phyloP scores from a whole-genome alignment of 2,329 filamentous ascomycete species.

The Leptographium lundbergii region DNA sequence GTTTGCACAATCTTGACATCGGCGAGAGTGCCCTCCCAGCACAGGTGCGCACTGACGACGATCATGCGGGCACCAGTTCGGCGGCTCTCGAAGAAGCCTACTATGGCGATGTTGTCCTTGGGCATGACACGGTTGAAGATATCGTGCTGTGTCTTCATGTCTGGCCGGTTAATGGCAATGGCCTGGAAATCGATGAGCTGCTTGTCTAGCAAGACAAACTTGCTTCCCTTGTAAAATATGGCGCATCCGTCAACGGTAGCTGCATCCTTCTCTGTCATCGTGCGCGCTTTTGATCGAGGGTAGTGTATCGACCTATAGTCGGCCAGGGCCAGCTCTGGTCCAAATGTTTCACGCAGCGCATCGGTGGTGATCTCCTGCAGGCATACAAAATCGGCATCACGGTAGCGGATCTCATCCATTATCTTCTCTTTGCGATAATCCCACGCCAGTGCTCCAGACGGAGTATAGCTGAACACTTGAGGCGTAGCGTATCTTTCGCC shows the following conservation, averaged over 20 bases:
- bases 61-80: conserved; percentile 83
- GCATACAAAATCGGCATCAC: conserved; percentile 80
- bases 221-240: conserved; percentile 78
- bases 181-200: conserved; percentile 85
- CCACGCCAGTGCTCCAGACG: conserved; percentile 71
- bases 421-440: conserved; percentile 75
- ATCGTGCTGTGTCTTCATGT: conserved; percentile 95
- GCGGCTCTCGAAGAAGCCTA: conserved; percentile 86
- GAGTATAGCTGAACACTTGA: conserved; percentile 80
- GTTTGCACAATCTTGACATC: conserved; percentile 97
- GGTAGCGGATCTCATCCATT: conserved; percentile 64
- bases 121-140: conserved; percentile 99
- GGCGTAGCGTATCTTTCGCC: conserved; percentile 87
- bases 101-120: conserved; percentile 89
- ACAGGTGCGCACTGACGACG: conserved; percentile 85
- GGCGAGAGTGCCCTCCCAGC: conserved; percentile 81
- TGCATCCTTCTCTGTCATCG: conserved; percentile 82
- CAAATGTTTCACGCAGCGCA: conserved; percentile 84
- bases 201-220: conserved; percentile 89
- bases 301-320: conserved; percentile 93
- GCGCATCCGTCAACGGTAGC: conserved; percentile 91
- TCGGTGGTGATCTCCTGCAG: conserved; percentile 89
- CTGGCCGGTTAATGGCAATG: conserved; percentile 83
- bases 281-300: conserved; percentile 79
- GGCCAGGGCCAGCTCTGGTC: conserved; percentile 69